phyloP scores from a whole-genome alignment of 257 asterid genomes.

The Penstemon eatonii region DNA sequence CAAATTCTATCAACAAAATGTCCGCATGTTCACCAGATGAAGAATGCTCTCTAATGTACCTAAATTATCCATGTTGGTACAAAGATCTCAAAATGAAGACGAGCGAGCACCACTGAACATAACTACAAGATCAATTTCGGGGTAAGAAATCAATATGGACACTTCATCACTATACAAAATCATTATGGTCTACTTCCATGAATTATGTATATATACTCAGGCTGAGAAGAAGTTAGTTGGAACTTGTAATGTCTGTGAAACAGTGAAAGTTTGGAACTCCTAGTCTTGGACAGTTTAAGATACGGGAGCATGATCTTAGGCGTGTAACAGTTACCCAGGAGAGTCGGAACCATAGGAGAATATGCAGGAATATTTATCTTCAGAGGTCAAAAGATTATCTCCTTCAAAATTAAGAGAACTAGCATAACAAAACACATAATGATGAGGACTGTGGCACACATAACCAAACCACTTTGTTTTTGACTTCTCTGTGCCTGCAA shows the following conservation, averaged over 20 bases:
- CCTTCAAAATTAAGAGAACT: constrained; percentile 80
- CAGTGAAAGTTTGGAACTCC: constrained; percentile 4
- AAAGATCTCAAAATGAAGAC: no score
- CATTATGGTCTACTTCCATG: no score
- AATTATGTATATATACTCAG: not conserved
- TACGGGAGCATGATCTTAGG: not conserved
- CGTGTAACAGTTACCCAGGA: not conserved
- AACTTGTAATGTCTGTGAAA: constrained; percentile 6
- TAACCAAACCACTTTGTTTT: constrained; percentile 92
- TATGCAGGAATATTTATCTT: not conserved
- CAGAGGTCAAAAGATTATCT: constrained; percentile 56
- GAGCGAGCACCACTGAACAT: no score
- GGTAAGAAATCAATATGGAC: no score
- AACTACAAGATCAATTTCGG: no score
- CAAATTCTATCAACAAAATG: no score
- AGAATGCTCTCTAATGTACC: no score
- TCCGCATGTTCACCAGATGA: no score
- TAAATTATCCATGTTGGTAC: no score
- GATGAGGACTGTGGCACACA: constrained; percentile 83
- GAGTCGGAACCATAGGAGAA: constrained; percentile 8
- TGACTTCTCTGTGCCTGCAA: constrained; percentile 96
- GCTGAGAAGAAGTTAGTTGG: constrained; percentile 1
- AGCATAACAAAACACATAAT: constrained; percentile 94
- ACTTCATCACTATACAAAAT: no score
- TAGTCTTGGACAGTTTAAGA: constrained; percentile 21